Evolutionary conservation across 805 yeast species (phyloP), one percentile per base, ranked within the genome.

Genomic region (Cyberlindnera americana): DNA sequence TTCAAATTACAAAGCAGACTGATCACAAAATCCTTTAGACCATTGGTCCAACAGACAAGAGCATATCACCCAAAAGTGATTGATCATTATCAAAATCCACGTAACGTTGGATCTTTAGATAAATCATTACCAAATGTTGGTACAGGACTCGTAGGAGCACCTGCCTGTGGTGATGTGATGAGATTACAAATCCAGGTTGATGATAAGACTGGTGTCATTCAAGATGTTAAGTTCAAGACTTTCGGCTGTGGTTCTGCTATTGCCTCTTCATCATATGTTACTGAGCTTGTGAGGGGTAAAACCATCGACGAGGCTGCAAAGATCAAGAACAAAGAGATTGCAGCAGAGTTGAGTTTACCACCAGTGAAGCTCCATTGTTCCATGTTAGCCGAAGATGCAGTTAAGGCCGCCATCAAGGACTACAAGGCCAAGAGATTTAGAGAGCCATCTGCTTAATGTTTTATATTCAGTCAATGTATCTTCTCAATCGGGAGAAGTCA

Each of bases 91-190:
- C 81, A 86, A 57, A 90, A 91, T 68, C 99, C 99, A 46, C 78
- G 99, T 65, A 93, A 93, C 60, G 98, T 93, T 19, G 99, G 99
- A 14, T 77, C 96, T 6, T 67, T 93, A 64, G 88, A 90, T 66
- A 89, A 90, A 65, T 73, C 71, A 39, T 75, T 77, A 43, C 57
- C 66, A 14, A 77, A 80, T 51, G 97, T 93, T 11, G 99, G 99
- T 31, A 93, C 98, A 1, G 99, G 99, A 1, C 73, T 93, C 32
- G 99, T 93, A 13, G 99, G 99, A 41, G 98, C 99, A 0, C 98
- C 99, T 40, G 99, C 99, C 0, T 93, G 99, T 69, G 99, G 99
- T 40, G 99, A 93, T 69, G 99, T 93, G 32, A 93, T 93, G 96
- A 83, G 95, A 67, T 74, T 93, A 49, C 98, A 93, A 64, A 93